Percentiles rank a stretch among this genome's conserved stretches.
These are phyloP conservation scores for Handroanthus guayacan DNA, from an alignment of 257 asterid species.

Conservation along the genomic window DNA sequence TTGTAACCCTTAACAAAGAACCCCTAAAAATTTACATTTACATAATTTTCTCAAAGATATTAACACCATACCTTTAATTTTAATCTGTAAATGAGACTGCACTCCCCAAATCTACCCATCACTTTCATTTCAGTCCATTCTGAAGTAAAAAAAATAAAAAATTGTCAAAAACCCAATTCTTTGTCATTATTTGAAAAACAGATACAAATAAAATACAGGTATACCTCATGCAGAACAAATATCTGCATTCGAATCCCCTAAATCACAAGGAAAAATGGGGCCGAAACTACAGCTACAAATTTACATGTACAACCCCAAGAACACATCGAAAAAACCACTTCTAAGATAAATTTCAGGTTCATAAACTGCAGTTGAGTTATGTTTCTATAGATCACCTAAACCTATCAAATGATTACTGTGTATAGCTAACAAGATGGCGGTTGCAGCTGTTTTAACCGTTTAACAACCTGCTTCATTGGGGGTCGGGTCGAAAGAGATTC, in stretches of 20 bases:
- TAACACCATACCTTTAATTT: no score
- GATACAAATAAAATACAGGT: conserved; percentile 49
- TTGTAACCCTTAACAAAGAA: no score
- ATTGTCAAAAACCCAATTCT: conserved; percentile 13
- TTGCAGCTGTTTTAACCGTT: conserved; percentile 86
- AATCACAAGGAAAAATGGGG: conserved; percentile 52
- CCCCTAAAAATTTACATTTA: no score
- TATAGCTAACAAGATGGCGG: conserved; percentile 73
- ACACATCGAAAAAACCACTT: conserved; percentile 26
- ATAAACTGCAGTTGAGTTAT: conserved; percentile 34
- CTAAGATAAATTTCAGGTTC: conserved; percentile 35
- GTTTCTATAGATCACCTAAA: conserved; percentile 36
- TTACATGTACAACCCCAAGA: conserved; percentile 55
- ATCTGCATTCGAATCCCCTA: conserved; percentile 66
- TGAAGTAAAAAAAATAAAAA: no score
- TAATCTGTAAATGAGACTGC: no score
- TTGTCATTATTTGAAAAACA: conserved; percentile 45
- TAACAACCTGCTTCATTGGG: conserved; percentile 88
- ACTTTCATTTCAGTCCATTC: no score
- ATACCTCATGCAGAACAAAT: conserved; percentile 37
- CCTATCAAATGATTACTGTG: conserved; percentile 32
- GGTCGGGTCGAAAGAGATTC: conserved; percentile 83
- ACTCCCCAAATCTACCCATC: no score
- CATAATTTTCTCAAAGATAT: no score
- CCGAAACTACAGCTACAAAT: conserved; percentile 65